Evolutionary conservation across 805 yeast species (phyloP).

Genomic region (Yarrowia divulgata): DNA sequence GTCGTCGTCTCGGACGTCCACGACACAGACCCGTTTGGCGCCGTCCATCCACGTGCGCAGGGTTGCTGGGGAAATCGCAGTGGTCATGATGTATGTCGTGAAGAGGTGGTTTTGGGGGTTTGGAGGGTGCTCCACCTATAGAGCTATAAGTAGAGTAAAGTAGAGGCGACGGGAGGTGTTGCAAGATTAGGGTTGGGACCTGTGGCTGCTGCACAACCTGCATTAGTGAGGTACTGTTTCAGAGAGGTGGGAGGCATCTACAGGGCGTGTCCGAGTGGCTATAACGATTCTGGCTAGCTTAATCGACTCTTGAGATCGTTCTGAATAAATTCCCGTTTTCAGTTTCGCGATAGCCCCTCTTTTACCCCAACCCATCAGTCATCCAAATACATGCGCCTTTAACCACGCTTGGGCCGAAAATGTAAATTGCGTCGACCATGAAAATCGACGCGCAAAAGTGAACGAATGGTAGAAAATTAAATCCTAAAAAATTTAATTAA

Average conservation of each 20-base stretch:
- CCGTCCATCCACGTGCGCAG: constrained; percentile 47
- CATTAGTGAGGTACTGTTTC: constrained; percentile 31
- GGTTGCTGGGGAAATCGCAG: constrained; percentile 45
- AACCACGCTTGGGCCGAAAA: too few species aligned
- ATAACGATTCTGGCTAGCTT: too few species aligned
- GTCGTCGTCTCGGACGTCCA: constrained; percentile 89
- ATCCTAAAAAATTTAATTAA: background rate
- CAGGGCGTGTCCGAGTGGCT: too few species aligned
- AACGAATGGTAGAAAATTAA: too few species aligned
- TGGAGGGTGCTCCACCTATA: background rate
- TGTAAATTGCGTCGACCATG: background rate
- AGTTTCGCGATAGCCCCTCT: background rate
- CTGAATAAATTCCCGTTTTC: background rate
- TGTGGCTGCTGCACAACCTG: constrained; percentile 22
- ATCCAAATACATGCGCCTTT: background rate
- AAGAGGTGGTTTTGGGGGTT: background rate
- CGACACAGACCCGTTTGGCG: constrained; percentile 52
- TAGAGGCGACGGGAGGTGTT: too few species aligned
- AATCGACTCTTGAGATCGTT: background rate
- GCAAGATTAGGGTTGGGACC: constrained; percentile 29
- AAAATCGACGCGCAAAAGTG: too few species aligned
- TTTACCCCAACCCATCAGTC: too few species aligned
- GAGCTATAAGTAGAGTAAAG: background rate
- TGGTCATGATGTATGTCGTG: constrained; percentile 6
- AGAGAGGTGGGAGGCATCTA: background rate